phyloP scores from a whole-genome alignment of 2,329 filamentous ascomycete genomes.

The Pyrenochaeta sp. region DNA sequence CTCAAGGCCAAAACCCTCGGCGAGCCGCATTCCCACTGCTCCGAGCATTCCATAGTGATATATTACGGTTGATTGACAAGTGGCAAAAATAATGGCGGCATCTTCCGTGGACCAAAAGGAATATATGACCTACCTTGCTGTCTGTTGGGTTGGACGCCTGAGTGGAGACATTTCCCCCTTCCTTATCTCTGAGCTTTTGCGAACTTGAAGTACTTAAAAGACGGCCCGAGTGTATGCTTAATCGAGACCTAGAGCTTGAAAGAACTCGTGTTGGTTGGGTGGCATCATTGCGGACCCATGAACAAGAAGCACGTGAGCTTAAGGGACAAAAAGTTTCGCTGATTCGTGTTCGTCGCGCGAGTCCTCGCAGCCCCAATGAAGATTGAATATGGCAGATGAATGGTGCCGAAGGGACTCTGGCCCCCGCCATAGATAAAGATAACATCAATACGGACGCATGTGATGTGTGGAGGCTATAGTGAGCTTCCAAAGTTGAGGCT shows the following conservation, averaged over 20 bases:
- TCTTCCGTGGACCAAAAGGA: not conserved
- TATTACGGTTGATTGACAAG: too few relatives aligned
- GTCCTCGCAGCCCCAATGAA: constrained; percentile 9
- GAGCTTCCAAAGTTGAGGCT: constrained; percentile 12
- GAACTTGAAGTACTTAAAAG: constrained; percentile 31
- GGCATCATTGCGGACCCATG: constrained; percentile 23
- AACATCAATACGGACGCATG: constrained; percentile 15
- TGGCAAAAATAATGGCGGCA: too few relatives aligned
- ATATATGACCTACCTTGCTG: constrained; percentile 22
- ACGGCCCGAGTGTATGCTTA: constrained; percentile 5
- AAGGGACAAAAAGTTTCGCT: constrained; percentile 25
- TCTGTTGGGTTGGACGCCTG: not conserved
- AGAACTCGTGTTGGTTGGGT: constrained; percentile 4
- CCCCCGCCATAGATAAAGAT: constrained; percentile 25
- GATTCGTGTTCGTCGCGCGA: constrained; percentile 18
- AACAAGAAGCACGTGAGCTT: constrained; percentile 44
- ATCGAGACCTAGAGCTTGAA: constrained; percentile 4
- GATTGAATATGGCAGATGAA: constrained; percentile 13
- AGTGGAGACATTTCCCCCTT: constrained; percentile 13
- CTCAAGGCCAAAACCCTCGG: too few relatives aligned
- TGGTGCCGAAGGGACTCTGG: constrained; percentile 18
- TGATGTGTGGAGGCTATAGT: constrained; percentile 14
- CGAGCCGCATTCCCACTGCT: too few relatives aligned
- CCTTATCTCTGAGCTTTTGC: constrained; percentile 12
- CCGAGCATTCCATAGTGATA: too few relatives aligned